A percentile compares a stretch with the other conserved stretches of the same genome.
These are phyloP conservation scores for Phytophthora melonis DNA, from an alignment of 352 stramenopile species.

Conservation along the genomic window DNA sequence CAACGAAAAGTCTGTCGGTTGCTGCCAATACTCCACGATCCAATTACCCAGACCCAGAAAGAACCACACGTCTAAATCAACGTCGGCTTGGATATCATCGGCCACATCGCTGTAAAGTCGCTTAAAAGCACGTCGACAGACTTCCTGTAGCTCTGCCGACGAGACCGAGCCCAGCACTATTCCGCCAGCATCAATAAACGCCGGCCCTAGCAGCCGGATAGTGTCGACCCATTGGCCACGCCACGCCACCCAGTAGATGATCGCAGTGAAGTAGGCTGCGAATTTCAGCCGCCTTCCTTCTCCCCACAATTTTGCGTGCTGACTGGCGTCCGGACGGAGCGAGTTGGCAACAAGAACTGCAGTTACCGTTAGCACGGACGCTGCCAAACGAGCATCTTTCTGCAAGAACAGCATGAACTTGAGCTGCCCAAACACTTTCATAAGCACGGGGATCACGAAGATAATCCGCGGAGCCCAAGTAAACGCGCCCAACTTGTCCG, in stretches of 20 bases:
- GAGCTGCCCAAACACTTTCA: constrained; percentile 77
- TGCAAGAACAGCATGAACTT: constrained; percentile 84
- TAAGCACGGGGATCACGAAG: constrained; percentile 60
- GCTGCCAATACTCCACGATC: constrained; percentile 85
- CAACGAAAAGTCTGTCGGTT: constrained; percentile 78
- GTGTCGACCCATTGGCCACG: constrained; percentile 59
- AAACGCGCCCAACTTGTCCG: constrained; percentile 71
- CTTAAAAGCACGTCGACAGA: constrained; percentile 56
- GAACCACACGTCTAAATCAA: constrained; percentile 78
- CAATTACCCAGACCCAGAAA: constrained; percentile 74
- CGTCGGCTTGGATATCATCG: constrained; percentile 64
- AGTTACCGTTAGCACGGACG: constrained; percentile 51
- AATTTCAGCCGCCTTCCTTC: constrained; percentile 76
- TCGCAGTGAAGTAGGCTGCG: constrained; percentile 60
- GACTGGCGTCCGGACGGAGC: constrained; percentile 32
- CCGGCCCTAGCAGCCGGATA: constrained; percentile 58
- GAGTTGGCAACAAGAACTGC: constrained; percentile 46
- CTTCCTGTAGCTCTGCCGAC: constrained; percentile 51
- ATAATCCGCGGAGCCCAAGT: constrained; percentile 63
- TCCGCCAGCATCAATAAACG: constrained; percentile 71
- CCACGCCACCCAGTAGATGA: constrained; percentile 69
- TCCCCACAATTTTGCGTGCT: constrained; percentile 62
- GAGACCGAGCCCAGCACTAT: constrained; percentile 66
- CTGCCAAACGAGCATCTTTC: constrained; percentile 50
- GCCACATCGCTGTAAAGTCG: constrained; percentile 56